Evolutionary conservation across 768 basidiomycete genomes (phyloP).

Genomic region (Hygrocybe coccinea): DNA sequence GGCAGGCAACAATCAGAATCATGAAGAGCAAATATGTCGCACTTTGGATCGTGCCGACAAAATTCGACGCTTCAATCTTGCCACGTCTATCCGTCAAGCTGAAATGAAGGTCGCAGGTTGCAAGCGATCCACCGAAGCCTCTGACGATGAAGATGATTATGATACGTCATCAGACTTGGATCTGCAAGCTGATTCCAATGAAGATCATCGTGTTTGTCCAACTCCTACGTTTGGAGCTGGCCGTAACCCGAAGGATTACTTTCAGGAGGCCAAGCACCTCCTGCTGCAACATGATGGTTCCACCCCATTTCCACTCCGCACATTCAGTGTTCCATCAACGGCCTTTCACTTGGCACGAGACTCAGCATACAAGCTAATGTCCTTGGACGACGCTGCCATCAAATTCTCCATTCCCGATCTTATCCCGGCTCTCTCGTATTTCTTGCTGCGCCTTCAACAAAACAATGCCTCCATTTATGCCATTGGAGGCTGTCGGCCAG

Average conservation of each 20-base stretch:
- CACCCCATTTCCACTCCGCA: conserved; percentile 10
- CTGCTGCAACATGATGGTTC: neutral
- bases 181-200: conserved; percentile 3
- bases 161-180: neutral
- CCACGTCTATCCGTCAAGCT: conserved; percentile 3
- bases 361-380: conserved; percentile 15
- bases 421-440: conserved; percentile 21
- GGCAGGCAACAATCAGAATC: conserved; percentile 17
- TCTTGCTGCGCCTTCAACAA: conserved; percentile 5
- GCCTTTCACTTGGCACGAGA: conserved; percentile 24
- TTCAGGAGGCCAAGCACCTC: neutral
- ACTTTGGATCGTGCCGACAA: conserved; percentile 18
- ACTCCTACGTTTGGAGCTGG: neutral
- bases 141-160: neutral
- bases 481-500: conserved; percentile 7
- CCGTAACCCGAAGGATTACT: neutral
- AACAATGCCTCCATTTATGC: neutral
- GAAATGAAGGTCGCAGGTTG: neutral
- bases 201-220: neutral
- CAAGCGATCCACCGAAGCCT: neutral
- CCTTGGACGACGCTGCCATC: conserved; percentile 18
- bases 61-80: conserved; percentile 13
- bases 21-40: conserved; percentile 20
- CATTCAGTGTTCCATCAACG: conserved; percentile 4
- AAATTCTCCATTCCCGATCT: conserved; percentile 25